Evolutionary conservation across 495 filamentous ascomycete genomes (phyloP), one percentile per base, ranked within the genome.

Genomic region (Daldinia bambusicola): DNA sequence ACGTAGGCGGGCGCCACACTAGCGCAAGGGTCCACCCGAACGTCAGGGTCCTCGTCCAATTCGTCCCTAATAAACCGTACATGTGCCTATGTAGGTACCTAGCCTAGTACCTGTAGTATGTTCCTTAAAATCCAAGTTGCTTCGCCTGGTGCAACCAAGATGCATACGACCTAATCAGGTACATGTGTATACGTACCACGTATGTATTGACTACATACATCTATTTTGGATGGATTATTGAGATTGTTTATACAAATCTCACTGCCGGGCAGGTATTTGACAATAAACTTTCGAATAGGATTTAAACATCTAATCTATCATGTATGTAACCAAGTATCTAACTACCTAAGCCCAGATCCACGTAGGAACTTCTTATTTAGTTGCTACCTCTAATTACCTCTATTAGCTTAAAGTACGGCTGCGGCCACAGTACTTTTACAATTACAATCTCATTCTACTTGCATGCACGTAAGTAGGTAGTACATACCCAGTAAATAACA

Each of bases 21-120:
- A 48, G 43, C 52, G 18, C 36, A 65, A 63, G 63, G 63, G 63
- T 71, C 59, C 60, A 53, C 50, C 26, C 30, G 13, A 67, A 67
- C 26, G 57, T 57, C 52, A 71, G 63, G 63, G 60, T 55, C 48
- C 48, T 59, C 9, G 43, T 61, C 59, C 36, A 36, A 61, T 70
- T 63, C 67, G 62, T 70, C 61, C 61, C 26, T 26, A 26, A 26
- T 26, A 26, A 26, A 26, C 26, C 26, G 26, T 26, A 26, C 26
- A 26, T n/a, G n/a, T n/a, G n/a, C n/a, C n/a, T n/a, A n/a, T n/a
- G n/a, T n/a, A n/a, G n/a, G n/a, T n/a, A 26, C 26, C 26, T 26
- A 26, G 26, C n/a, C n/a, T n/a, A n/a, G n/a, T n/a, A n/a, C n/a
- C n/a, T n/a, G 26, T 45, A 12, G 26, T 37, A 16, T 22, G 67